These are phyloP conservation scores for Tylopilus felleus DNA, from an alignment of 768 basidiomycete species.

Conservation along the genomic window DNA sequence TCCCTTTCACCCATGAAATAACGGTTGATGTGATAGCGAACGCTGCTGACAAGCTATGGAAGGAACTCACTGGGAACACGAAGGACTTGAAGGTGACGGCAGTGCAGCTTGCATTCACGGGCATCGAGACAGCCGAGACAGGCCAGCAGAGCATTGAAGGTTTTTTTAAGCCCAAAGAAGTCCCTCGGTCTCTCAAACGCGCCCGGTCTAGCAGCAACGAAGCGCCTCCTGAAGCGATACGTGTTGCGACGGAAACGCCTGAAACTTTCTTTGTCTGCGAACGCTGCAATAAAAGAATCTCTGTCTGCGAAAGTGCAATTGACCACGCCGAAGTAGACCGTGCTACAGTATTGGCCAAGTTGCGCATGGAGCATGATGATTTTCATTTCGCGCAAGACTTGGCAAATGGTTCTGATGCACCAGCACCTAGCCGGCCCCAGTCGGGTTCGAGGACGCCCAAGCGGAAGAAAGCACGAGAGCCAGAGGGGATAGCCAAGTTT, in stretches of 20 bases:
- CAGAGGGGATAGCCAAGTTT: constrained; percentile 47
- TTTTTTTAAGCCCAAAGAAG: constrained; percentile 56
- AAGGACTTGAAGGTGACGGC: constrained; percentile 63
- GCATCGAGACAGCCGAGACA: constrained; percentile 66
- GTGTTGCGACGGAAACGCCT: neutral
- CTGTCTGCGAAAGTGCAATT: constrained; percentile 26
- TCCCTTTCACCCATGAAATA: constrained; percentile 76
- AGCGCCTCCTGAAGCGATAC: neutral
- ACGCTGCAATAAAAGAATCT: constrained; percentile 51
- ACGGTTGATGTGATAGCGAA: constrained; percentile 73
- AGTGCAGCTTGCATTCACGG: constrained; percentile 72
- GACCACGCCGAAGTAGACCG: constrained; percentile 24
- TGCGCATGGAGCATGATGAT: constrained; percentile 77
- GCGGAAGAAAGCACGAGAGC: constrained; percentile 30
- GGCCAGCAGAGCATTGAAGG: constrained; percentile 88
- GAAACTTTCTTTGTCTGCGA: constrained; percentile 50
- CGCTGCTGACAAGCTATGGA: constrained; percentile 81
- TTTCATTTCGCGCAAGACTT: constrained; percentile 87
- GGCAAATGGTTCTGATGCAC: constrained; percentile 39
- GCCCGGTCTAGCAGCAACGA: constrained; percentile 31
- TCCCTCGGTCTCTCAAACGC: constrained; percentile 36
- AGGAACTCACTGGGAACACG: constrained; percentile 68
- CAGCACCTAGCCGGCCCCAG: constrained; percentile 1
- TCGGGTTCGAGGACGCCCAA: constrained; percentile 23
- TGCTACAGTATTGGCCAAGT: constrained; percentile 37